Base-by-base conservation (phyloP, 441 rosid species). In the Theobroma grandiflorum region DNA sequence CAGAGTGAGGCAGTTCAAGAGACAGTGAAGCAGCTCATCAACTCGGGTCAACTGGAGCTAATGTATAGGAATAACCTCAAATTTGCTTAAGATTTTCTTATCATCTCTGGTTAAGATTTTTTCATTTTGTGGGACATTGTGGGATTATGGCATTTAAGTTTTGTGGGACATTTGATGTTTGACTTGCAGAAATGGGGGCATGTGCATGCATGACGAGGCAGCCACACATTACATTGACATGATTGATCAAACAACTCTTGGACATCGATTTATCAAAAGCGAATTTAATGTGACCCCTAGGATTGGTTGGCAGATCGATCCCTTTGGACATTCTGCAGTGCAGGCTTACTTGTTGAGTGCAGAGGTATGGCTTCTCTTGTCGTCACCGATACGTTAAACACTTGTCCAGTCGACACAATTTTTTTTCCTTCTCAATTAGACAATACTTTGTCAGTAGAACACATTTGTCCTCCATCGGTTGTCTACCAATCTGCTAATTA, bases 281-380 rank as follows among this genome's bases (percentile, higher is more conserved):
- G 83, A 87, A 69, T 89, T 89, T 70, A 81, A 82, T 70, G 75
- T 86, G 63, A 89, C 92, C 64, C 90, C 92, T 9, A 86, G 92
- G 77, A 86, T 87, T 78, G 92, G 90, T 81, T 89, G 92, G 92
- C 92, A 89, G 75, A 89, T 89, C 20, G 92, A 89, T 81, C 90
- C 92, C 31, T 89, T 89, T 70, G 92, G 92, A 18, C 92, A 89
- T 82, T 87, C 92, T 74, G 92, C 92, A 7, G 89, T 85, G 63
- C 92, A 89, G 75, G 92, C 89, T 61, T 89, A 89, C 79, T 84
- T 89, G 70, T 78, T 89, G 82, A 83, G 92, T 18, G 92, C 89
- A 31, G 92, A 89, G 82, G 92, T 87, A 83, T 6, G 76, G n/a
- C 63, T 71, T 67, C 8, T 62, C 72, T 49, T 26, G 11, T 74